A percentile compares a stretch with the other conserved stretches of the same genome.
phyloP scores from a whole-genome alignment of 2,329 filamentous ascomycete species.

The Bimuria novae-zelandiae region DNA sequence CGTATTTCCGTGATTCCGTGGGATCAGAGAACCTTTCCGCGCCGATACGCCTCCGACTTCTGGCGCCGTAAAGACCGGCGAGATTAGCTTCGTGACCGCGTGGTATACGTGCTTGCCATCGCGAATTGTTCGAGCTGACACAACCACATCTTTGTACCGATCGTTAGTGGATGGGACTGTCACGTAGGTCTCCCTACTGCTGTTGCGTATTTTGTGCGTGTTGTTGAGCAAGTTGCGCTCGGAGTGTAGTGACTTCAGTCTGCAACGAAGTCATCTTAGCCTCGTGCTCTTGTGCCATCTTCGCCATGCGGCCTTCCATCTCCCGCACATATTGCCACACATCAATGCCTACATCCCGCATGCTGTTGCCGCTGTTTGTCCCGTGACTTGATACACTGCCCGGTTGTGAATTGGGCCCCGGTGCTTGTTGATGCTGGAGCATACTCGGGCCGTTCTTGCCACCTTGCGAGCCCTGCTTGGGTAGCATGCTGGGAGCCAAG shows the following conservation, averaged over 20 bases:
- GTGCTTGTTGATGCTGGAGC: conserved; percentile 47
- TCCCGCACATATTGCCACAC: conserved; percentile 75
- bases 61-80: too few species aligned
- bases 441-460: conserved; percentile 46
- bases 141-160: not conserved
- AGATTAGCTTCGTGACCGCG: too few species aligned
- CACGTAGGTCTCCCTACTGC: not conserved
- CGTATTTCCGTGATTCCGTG: too few species aligned
- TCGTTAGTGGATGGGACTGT: not conserved
- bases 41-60: too few species aligned
- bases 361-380: conserved; percentile 62
- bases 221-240: conserved; percentile 44
- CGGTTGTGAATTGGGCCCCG: conserved; percentile 54
- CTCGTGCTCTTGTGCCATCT: conserved; percentile 55
- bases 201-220: conserved; percentile 25
- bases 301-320: conserved; percentile 61
- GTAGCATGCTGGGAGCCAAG: conserved; percentile 39
- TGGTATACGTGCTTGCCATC: not conserved
- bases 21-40: too few species aligned
- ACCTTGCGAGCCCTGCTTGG: conserved; percentile 37
- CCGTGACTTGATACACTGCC: conserved; percentile 59
- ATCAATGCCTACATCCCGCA: conserved; percentile 64
- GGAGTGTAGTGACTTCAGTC: conserved; percentile 49
- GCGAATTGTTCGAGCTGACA: conserved; percentile 7
- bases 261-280: conserved; percentile 50